Base-by-base conservation (phyloP, 2,329 filamentous ascomycete genomes). In the Xylariaceae sp. region DNA sequence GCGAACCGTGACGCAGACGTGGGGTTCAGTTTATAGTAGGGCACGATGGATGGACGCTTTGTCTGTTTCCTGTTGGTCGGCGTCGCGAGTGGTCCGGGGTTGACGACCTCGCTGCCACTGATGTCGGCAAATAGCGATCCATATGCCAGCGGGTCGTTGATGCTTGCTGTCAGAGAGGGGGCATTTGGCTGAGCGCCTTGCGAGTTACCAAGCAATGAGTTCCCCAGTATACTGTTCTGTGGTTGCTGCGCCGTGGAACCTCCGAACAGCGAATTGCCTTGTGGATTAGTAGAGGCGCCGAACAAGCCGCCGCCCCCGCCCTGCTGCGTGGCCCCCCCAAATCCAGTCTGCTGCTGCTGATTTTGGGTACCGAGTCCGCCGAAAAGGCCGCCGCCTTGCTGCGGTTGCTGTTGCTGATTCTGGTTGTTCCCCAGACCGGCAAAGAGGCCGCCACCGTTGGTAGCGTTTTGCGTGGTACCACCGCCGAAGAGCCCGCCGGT, bases 71-170 rank as follows among this genome's bases (percentile, higher is more conserved):
- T 82, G 48, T 81, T 83, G 9, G 97, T 72, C 0, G 94, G 92
- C 1, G 90, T 97, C 7, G 90, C 92, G 48, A 98, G 73, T 3
- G 94, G 92, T 2, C 92, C 92, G 3, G 88, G 85, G 54, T 88
- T 88, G 61, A 62, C 73, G 38, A 69, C 66, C 66, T 65, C 85
- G 65, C 57, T 80, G 58, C 59, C 73, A 50, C 71, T 71, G 12
- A 96, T 68, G 37, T 81, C 83, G 21, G 81, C 78, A 62, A 97
- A 97, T 14, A 98, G 74, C 1, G 88, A 87, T 31, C 92, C 92
- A 56, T 94, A 98, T 0, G 94, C 90, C 36, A 85, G 88, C n/a
- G 81, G 73, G 48, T 90, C 88, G 43, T 80, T 81, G 40, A 94
- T 76, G 44, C 87, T 92, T 4, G 88, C 82, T 23, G 84, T 88